phyloP scores from a whole-genome alignment of 305 asterid genomes.

The Solanum hybrid region DNA sequence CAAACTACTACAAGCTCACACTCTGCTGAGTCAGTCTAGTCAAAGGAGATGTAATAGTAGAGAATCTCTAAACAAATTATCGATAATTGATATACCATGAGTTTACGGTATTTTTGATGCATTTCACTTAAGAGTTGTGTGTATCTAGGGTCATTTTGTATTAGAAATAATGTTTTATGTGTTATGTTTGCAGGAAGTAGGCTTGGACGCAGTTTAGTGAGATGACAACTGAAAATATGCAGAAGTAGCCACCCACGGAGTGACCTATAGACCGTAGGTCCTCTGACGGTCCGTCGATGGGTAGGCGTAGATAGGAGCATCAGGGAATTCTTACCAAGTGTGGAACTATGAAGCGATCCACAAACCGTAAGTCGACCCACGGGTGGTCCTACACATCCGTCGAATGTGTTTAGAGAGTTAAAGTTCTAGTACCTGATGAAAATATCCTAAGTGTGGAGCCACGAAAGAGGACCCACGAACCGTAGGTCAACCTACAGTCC shows the following conservation, averaged over 20 bases:
- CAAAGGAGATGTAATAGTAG: background rate
- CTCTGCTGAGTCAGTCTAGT: background rate
- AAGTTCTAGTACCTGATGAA: background rate
- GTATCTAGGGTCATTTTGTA: background rate
- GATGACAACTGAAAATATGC: too few species aligned
- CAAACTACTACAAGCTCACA: background rate
- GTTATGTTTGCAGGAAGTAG: background rate
- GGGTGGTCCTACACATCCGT: background rate
- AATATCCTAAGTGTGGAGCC: too few species aligned
- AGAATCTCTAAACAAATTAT: too few species aligned
- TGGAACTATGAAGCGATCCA: background rate
- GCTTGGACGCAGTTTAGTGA: background rate
- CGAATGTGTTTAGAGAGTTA: background rate
- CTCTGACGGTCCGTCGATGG: background rate
- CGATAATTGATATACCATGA: background rate
- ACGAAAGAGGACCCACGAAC: too few species aligned
- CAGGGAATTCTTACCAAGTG: background rate
- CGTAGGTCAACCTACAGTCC: too few species aligned
- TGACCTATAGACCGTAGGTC: background rate
- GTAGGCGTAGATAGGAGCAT: background rate
- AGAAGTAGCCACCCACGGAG: background rate
- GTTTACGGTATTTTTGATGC: background rate
- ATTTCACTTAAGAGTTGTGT: background rate
- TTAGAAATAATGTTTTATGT: too few species aligned
- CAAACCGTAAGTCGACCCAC: background rate